Evolutionary conservation across 306 rosid genomes (phyloP).

Genomic region (Citrullus amarus): DNA sequence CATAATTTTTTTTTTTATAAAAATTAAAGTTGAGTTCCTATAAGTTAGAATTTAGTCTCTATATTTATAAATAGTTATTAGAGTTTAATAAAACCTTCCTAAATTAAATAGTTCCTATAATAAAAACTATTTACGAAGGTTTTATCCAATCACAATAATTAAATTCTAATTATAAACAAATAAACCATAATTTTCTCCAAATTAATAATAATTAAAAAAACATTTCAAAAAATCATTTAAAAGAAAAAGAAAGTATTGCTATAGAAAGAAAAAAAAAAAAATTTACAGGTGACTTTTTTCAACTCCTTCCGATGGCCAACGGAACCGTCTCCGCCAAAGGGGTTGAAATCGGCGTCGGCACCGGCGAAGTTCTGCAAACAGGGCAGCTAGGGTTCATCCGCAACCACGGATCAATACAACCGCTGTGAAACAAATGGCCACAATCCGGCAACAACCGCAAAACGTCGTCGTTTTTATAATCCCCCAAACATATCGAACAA

Average conservation of each 20-base stretch:
- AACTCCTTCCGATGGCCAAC: conserved; percentile 22
- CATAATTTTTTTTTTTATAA: no score
- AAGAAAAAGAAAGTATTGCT: neutral
- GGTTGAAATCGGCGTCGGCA: conserved; percentile 76
- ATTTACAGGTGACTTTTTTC: neutral
- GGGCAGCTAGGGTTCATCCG: conserved; percentile 82
- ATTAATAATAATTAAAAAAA: no score
- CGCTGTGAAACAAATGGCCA: conserved; percentile 55
- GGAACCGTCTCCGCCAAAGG: conserved; percentile 93
- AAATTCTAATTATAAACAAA: no score
- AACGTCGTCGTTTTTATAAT: conserved; percentile 47
- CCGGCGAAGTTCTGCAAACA: conserved; percentile 79
- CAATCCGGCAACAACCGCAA: conserved; percentile 72
- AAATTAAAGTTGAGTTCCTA: no score
- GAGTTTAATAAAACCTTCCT: no score
- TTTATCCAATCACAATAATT: no score
- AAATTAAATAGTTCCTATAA: no score
- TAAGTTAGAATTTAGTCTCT: no score
- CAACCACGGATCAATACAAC: conserved; percentile 83
- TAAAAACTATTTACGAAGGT: no score
- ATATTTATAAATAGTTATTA: no score
- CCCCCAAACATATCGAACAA: conserved; percentile 76
- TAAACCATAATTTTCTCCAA: no score
- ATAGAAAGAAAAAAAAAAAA: neutral
- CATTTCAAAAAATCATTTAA: no score